Base-by-base conservation (phyloP, 1,284 basidiomycete genomes). In the Taiwanofungus camphoratus region DNA sequence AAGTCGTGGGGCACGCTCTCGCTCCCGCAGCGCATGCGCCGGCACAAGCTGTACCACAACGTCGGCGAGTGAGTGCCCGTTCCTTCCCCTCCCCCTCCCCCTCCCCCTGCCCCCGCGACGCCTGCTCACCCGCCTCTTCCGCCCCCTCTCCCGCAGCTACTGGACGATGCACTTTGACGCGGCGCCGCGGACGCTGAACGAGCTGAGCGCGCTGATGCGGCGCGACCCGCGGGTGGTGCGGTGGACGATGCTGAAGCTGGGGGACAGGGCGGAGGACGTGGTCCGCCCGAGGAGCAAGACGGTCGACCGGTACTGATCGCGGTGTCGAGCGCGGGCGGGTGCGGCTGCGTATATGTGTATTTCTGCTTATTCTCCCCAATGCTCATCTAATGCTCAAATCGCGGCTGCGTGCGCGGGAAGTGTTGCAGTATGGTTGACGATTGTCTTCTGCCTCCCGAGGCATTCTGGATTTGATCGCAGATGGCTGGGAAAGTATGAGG, bases 111-210 rank as follows among this genome's bases (percentile, higher is more conserved):
- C n/a, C n/a, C n/a, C n/a, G n/a, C n/a, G n/a, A n/a, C n/a, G n/a
- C n/a, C n/a, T n/a, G n/a, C n/a, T n/a, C n/a, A 42, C 21, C 39
- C 7, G 22, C 18, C 13, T 9, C 26, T 8, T 8, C 26, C 26
- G 26, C 7, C 26, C 26, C 13, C 26, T 27, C 8, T 27, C 47
- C 33, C 24, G n/a, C 56, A 93, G 91, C 58, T 92, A 92, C 64
- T 93, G 90, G 88, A 79, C 85, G 12, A 77, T 93, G 71, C 78
- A 92, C 60, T 93, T 92, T 60, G 91, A 93, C 68, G 79, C 87
- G 3, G 87, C 87, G 6, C 89, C 90, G 6, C 69, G 70, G 38
- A 79, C 79, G 0, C 71, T 92, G 45, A 68, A 71, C 18, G 69
- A 74, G 4, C 70, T 93, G 30, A 78, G 79, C 52, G 66, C 68